These are phyloP conservation scores for Piper betle DNA, from an alignment of 164 flowering plant genomes.

Conservation along the genomic window DNA sequence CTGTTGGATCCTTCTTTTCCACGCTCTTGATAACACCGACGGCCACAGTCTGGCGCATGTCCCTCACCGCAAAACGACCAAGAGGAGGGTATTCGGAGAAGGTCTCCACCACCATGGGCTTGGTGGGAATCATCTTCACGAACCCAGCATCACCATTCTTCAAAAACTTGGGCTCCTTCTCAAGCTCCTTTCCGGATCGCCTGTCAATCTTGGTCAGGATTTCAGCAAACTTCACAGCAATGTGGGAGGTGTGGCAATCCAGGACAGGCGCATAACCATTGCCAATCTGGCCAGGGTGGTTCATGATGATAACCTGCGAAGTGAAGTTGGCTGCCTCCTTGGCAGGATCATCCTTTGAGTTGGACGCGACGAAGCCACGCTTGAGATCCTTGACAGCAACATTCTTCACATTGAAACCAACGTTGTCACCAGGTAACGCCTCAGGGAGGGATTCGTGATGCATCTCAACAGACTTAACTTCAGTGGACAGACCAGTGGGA, in stretches of 20 bases:
- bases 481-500: slow-evolving; percentile 20
- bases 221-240: slow-evolving; percentile 20
- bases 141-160: slow-evolving; percentile 13
- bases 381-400: too few species aligned
- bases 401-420: too few species aligned
- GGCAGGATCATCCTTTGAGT: too few species aligned
- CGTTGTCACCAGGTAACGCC: slow-evolving; percentile 6
- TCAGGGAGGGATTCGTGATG: slow-evolving; percentile 15
- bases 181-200: slow-evolving; percentile 19
- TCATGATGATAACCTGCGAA: slow-evolving; percentile 22
- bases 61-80: slow-evolving; percentile 15
- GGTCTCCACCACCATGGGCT: slow-evolving; percentile 15
- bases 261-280: slow-evolving; percentile 19
- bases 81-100: slow-evolving; percentile 14
- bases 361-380: too few species aligned
- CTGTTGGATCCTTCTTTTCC: slow-evolving; percentile 17
- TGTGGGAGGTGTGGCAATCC: slow-evolving; percentile 22
- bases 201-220: slow-evolving; percentile 19
- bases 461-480: slow-evolving; percentile 18
- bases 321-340: slow-evolving; percentile 22
- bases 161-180: slow-evolving; percentile 19
- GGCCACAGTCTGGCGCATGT: slow-evolving; percentile 17
- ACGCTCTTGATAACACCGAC: slow-evolving; percentile 14
- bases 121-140: slow-evolving; percentile 13
- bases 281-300: slow-evolving; percentile 24